Base-by-base conservation (phyloP, 495 filamentous ascomycete species). In the Tuber indicum region DNA sequence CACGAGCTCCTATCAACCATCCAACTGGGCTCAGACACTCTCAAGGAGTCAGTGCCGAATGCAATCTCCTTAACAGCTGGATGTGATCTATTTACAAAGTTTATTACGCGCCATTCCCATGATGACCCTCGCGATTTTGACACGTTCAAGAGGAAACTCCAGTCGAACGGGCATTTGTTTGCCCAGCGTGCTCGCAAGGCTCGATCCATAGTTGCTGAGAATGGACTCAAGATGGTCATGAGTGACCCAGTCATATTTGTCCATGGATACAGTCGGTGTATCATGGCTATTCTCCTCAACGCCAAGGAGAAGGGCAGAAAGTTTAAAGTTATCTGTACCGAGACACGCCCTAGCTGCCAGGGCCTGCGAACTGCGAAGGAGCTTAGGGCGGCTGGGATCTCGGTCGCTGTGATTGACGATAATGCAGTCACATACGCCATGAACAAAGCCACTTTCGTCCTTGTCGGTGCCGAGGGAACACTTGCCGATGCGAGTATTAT, bases 401-500 rank as follows among this genome's bases (percentile, higher is more conserved):
- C 92, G 0, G 94, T 98, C 1, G 92, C 95, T 39, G 93, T 92
- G 5, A 94, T 98, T 72, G 88, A 90, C 9, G 91, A 92, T 76
- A 90, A 90, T 36, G 94, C 94, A 0, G 91, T 96, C 4, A 94
- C 92, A 16, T 94, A 96, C 81, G 88, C 92, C n/a, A 90, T 98
- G 76, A 89, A 88, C n/a, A 92, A 91, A 84, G 88, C 93, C 16
- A 89, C 92, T 81, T 88, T 94, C 80, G 91, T 95, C 0, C 90
- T 99, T 72, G 92, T 96, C 21, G 96, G 96, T 72, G 93, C 94
- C n/a, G 96, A 99, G 80, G 94, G 92, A 71, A 93, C 98, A 32
- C 92, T 96, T 62, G 93, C 96, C 81, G 96, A 98, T 84, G 96
- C 96, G 26, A 94, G 95, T 42, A 91, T 98, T 75, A 92, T 99